phyloP scores from a whole-genome alignment of 2,329 filamentous ascomycete genomes.

The Xylaria hypoxylon region DNA sequence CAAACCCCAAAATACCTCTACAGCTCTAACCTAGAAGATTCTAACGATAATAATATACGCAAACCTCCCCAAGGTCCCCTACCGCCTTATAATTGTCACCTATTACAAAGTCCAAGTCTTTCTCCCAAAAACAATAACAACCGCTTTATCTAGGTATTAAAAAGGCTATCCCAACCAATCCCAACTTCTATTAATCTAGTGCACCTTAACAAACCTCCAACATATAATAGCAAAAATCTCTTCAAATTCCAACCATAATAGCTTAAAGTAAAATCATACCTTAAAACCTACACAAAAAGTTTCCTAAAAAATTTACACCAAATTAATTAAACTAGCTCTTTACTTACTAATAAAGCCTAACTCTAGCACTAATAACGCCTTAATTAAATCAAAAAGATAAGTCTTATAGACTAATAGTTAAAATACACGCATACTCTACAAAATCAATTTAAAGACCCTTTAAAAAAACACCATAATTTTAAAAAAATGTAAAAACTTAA shows the following conservation, averaged over 20 bases:
- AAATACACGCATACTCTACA: background rate
- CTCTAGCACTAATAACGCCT: background rate
- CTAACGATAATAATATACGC: no score
- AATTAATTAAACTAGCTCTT: background rate
- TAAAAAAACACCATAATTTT: constrained; percentile 6
- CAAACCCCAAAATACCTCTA: no score
- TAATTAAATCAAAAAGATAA: constrained; percentile 11
- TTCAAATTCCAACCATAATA: background rate
- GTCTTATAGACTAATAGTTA: background rate
- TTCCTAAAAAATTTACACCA: background rate
- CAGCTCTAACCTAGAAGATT: no score
- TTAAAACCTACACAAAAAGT: background rate
- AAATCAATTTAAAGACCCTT: background rate
- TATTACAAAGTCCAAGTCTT: no score
- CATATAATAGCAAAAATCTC: background rate
- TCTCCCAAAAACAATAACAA: no score
- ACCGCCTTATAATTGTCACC: background rate
- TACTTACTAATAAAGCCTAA: background rate
- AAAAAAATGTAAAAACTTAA: no score
- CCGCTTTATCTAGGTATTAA: background rate
- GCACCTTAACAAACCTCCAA: background rate
- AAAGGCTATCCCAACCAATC: background rate
- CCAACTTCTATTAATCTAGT: background rate
- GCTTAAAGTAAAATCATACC: background rate
- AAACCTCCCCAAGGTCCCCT: background rate